Evolutionary conservation across 139 green algal species (phyloP).

Genomic region (Haematococcus sp.): DNA sequence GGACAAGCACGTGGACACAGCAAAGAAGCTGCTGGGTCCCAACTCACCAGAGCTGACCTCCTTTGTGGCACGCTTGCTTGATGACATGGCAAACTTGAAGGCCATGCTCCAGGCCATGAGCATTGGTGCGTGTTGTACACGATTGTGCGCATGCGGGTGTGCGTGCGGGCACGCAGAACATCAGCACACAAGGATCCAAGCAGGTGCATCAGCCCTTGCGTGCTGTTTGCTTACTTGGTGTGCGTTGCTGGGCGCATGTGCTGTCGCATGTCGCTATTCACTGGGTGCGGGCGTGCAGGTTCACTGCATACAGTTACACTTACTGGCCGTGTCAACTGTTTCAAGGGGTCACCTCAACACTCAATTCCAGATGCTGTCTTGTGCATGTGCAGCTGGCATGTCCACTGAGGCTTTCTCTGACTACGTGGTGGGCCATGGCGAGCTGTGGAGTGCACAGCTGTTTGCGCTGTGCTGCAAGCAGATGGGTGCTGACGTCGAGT

Average conservation of each 20-base stretch:
- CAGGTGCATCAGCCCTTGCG: neutral
- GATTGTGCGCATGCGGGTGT: slow-evolving; percentile 7
- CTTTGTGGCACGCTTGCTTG: slow-evolving; percentile 75
- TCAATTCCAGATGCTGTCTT: too few species aligned
- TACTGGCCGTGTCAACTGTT: too few species aligned
- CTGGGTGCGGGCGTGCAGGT: too few species aligned
- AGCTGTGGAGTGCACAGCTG: slow-evolving; percentile 95
- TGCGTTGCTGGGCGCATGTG: too few species aligned
- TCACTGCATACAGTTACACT: too few species aligned
- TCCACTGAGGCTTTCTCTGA: slow-evolving; percentile 90
- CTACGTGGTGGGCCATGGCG: slow-evolving; percentile 96
- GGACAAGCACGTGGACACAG: slow-evolving; percentile 88
- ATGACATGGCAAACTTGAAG: slow-evolving; percentile 90
- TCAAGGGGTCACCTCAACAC: too few species aligned
- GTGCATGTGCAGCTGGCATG: slow-evolving; percentile 83
- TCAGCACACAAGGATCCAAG: neutral
- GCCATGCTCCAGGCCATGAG: slow-evolving; percentile 92
- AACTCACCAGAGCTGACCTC: slow-evolving; percentile 51
- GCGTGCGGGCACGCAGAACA: neutral
- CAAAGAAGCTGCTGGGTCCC: slow-evolving; percentile 77
- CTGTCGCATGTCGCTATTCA: too few species aligned
- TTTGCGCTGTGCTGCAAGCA: slow-evolving; percentile 61
- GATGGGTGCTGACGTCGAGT: slow-evolving; percentile 41
- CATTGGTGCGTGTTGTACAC: slow-evolving; percentile 58
- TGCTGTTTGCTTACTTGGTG: neutral